phyloP scores from a whole-genome alignment of 2,329 filamentous ascomycete genomes.

The Neofusicoccum laricinum region DNA sequence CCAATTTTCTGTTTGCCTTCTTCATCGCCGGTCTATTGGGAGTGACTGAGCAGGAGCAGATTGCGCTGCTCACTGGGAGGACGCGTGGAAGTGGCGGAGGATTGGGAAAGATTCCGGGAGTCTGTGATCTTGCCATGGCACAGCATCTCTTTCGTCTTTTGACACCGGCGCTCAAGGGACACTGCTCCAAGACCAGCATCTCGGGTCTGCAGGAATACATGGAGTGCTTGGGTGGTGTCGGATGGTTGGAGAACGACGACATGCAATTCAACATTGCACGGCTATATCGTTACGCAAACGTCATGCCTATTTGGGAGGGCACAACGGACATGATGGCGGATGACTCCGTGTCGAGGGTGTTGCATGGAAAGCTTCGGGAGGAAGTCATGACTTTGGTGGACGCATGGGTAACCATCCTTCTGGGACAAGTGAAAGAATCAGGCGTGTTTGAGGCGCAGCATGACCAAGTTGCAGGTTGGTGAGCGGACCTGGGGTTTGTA shows the following conservation, averaged over 20 bases:
- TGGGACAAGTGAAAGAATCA: too few species aligned
- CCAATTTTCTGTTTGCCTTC: conserved; percentile 55
- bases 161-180: conserved; percentile 60
- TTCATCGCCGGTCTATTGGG: conserved; percentile 56
- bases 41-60: conserved; percentile 45
- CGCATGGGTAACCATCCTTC: too few species aligned
- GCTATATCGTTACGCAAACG: conserved; percentile 62
- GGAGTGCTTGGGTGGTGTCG: conserved; percentile 64
- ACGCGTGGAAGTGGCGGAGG: conserved; percentile 24
- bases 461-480: too few species aligned
- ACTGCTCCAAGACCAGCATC: conserved; percentile 52
- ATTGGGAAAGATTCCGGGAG: not conserved
- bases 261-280: conserved; percentile 65
- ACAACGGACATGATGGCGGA: conserved; percentile 68
- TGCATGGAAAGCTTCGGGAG: conserved; percentile 28
- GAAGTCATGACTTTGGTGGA: too few species aligned
- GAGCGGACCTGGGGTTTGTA: too few species aligned
- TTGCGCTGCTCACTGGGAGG: not conserved
- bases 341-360: conserved; percentile 44
- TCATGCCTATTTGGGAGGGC: conserved; percentile 68
- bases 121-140: conserved; percentile 22
- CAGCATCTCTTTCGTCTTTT: conserved; percentile 54
- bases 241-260: conserved; percentile 62
- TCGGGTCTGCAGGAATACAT: conserved; percentile 56
- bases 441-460: too few species aligned